Percentiles rank a stretch among this genome's conserved stretches.
Conservation (phyloP, 306 rosid genomes). For the Quercus alba region DNA sequence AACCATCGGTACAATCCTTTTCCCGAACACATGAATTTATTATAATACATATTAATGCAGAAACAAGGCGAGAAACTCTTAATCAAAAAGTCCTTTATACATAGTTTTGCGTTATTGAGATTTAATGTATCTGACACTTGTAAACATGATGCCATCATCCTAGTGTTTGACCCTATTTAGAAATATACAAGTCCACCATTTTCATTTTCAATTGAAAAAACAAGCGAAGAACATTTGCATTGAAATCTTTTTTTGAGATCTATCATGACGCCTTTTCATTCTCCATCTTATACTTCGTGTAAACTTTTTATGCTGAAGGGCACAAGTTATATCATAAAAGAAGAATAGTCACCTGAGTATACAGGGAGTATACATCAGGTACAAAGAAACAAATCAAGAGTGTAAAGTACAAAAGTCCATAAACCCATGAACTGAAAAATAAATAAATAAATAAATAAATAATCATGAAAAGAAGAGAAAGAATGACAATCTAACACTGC, state of each 20-base stretch:
- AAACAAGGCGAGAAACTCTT: background rate
- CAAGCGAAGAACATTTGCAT: background rate
- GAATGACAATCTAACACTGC: too few species aligned
- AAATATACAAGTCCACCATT: background rate
- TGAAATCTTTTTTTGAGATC: background rate
- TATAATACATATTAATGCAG: background rate
- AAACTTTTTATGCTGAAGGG: background rate
- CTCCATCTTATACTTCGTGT: background rate
- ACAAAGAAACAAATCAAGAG: too few species aligned
- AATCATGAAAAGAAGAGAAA: too few species aligned
- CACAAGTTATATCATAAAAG: background rate
- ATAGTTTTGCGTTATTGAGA: background rate
- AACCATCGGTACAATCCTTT: conserved; percentile 58
- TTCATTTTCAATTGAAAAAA: background rate
- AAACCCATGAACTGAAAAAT: too few species aligned
- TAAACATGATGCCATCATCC: background rate
- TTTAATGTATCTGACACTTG: background rate
- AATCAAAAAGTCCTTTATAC: background rate
- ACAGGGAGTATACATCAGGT: too few species aligned
- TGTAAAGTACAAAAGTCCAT: too few species aligned
- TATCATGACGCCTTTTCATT: background rate
- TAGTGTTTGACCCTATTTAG: background rate
- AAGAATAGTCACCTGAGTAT: too few species aligned
- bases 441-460: too few species aligned
- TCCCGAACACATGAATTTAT: background rate